These are phyloP conservation scores for Psophocarpus tetragonolobus DNA, from an alignment of 306 rosid genomes.

Conservation along the genomic window DNA sequence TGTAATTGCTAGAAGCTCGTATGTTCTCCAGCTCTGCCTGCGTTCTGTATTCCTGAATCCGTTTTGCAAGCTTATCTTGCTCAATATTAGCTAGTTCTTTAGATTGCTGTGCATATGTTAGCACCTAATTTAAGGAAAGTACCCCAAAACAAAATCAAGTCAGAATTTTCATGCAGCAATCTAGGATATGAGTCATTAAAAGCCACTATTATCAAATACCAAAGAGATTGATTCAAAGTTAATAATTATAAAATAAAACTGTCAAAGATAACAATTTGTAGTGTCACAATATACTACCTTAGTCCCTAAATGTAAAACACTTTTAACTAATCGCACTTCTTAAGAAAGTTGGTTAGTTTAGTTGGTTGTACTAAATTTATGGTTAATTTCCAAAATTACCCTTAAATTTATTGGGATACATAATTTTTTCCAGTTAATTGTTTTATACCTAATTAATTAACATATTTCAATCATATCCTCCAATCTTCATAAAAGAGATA, in stretches of 20 bases:
- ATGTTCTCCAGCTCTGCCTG: slow-evolving; percentile 77
- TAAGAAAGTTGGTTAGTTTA: too few species aligned
- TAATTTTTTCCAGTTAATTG: too few species aligned
- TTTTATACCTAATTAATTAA: too few species aligned
- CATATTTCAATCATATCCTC: too few species aligned
- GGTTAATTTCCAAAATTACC: too few species aligned
- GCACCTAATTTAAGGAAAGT: slow-evolving; percentile 57
- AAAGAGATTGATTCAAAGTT: slow-evolving; percentile 20
- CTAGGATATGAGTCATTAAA: not conserved
- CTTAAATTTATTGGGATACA: too few species aligned
- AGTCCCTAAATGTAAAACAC: too few species aligned
- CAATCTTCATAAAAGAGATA: too few species aligned
- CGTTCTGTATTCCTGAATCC: slow-evolving; percentile 94
- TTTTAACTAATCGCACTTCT: too few species aligned
- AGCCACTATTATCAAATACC: not conserved
- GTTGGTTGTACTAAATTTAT: too few species aligned
- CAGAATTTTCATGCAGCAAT: slow-evolving; percentile 4
- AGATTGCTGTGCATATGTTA: slow-evolving; percentile 93
- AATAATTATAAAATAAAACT: slow-evolving; percentile 23
- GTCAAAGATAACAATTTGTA: slow-evolving; percentile 2
- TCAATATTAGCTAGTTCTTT: slow-evolving; percentile 89
- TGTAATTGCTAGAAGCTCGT: slow-evolving; percentile 55
- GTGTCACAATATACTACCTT: not conserved
- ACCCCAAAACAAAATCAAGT: slow-evolving; percentile 13
- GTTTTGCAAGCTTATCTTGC: slow-evolving; percentile 96